These are phyloP conservation scores for Ilex asprella DNA, from an alignment of 257 asterid genomes.

Conservation along the genomic window DNA sequence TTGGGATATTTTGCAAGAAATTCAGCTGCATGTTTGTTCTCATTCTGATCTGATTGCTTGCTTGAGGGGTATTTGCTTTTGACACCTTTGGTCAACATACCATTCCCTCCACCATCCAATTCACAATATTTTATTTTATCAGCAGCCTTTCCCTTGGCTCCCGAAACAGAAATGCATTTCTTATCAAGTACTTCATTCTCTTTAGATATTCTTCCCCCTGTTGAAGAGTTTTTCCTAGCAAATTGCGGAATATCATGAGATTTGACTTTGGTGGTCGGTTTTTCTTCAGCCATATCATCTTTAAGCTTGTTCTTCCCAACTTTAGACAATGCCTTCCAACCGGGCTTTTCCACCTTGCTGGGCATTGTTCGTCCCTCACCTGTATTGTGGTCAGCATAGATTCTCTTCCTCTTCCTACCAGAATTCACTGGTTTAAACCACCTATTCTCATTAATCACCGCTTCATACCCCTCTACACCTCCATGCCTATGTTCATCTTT, in stretches of 20 bases:
- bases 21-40: conserved; percentile 21
- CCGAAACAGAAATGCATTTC: conserved; percentile 7
- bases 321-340: conserved; percentile 21
- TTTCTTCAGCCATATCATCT: conserved; percentile 17
- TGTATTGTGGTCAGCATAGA: conserved; percentile 23
- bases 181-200: conserved; percentile 24
- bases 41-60: conserved; percentile 22
- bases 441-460: conserved; percentile 11
- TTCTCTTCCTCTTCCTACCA: conserved; percentile 51
- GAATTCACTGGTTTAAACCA: conserved; percentile 23
- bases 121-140: conserved; percentile 15
- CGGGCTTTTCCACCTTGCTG: conserved; percentile 11
- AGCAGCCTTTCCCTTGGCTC: conserved; percentile 19
- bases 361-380: conserved; percentile 15
- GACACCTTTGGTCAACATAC: conserved; percentile 13
- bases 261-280: conserved; percentile 22
- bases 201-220: conserved; percentile 20
- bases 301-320: conserved; percentile 7
- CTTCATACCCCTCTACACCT: background rate
- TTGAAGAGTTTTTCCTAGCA: conserved; percentile 12
- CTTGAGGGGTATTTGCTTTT: conserved; percentile 21
- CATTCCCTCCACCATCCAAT: conserved; percentile 21
- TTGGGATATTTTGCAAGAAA: conserved; percentile 25
- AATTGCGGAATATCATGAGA: conserved; percentile 16
- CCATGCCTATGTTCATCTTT: background rate